Evolutionary conservation across 495 filamentous ascomycete species (phyloP), one percentile per base, ranked within the genome.

Genomic region (Xanthoparmelia taractica): DNA sequence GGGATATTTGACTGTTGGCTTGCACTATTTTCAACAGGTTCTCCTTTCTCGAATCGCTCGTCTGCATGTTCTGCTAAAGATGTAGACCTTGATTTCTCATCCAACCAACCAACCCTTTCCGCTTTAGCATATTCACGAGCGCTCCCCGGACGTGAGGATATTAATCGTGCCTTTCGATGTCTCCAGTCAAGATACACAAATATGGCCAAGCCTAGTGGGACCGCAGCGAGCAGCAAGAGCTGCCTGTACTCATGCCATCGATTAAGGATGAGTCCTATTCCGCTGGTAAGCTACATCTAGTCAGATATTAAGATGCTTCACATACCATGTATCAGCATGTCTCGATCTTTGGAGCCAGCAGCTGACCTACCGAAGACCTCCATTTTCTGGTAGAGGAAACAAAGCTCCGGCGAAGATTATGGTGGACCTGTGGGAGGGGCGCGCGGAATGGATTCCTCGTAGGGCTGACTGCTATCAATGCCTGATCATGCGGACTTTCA

Each of bases 241-340:
- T 34, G 54, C 40, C 67, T 50, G 40, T 65, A 58, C 34, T 27
- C n/a, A 54, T 69, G 67, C 67, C 67, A 69, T 31, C 50, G 20
- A 29, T 54, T 34, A 17, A 68, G 41, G 6, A 66, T 20, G 23
- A 45, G 57, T 63, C 29, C 13, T 43, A 17, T 12, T 31, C 18
- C 7, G 4, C 6, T 29, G 31, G 57, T 61, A 38, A 66, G 55
- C 33, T 56, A 56, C 23, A 33, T 34, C 0, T 62, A 11, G 12
- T 7, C 4, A 54, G 3, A n/a, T 23, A 57, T 1, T 38, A 4
- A n/a, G 45, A 13, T 20, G 23, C 0, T 43, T 1, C 20, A 56
- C 60, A 17, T 20, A 62, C 60, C n/a, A 11, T 18, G 34, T 33
- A 54, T 40, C 5, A 33, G 18, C 4, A 52, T 52, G 13, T 36